Percentiles rank a stretch among this genome's conserved stretches.
Conservation (phyloP, 1,284 basidiomycete species). For the Puccinia coronata region DNA sequence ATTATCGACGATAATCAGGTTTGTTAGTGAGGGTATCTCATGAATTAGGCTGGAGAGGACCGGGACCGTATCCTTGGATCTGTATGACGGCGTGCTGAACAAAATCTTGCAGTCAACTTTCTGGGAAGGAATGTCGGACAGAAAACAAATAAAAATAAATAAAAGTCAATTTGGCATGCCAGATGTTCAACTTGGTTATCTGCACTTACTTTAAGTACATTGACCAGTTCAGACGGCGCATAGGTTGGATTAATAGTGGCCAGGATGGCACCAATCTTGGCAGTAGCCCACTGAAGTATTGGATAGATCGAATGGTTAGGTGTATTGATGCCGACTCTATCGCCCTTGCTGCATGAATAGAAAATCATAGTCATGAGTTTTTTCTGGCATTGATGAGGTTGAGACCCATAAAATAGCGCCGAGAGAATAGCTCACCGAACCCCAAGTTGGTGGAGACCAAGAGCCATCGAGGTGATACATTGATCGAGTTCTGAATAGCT, state of each 20-base stretch:
- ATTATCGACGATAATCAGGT: slow-evolving; percentile 25
- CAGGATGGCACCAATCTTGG: slow-evolving; percentile 42
- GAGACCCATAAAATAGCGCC: too few relatives aligned
- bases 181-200: not conserved
- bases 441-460: slow-evolving; percentile 26
- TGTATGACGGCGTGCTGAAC: slow-evolving; percentile 27
- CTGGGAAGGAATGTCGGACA: not conserved
- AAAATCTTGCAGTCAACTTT: slow-evolving; percentile 39
- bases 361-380: not conserved
- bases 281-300: slow-evolving; percentile 35
- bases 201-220: slow-evolving; percentile 31
- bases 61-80: slow-evolving; percentile 21
- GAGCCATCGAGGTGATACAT: slow-evolving; percentile 6
- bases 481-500: slow-evolving; percentile 30
- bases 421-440: slow-evolving; percentile 1
- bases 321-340: slow-evolving; percentile 21
- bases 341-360: not conserved
- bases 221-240: slow-evolving; percentile 9
- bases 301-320: slow-evolving; percentile 19
- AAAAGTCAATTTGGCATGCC: not conserved
- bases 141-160: not conserved
- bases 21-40: not conserved
- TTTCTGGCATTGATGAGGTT: not conserved
- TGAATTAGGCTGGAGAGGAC: slow-evolving; percentile 14
- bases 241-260: slow-evolving; percentile 42